Evolutionary conservation across 495 filamentous ascomycete species (phyloP), one percentile per base, ranked within the genome.

Genomic region (Daldinia caldariorum): DNA sequence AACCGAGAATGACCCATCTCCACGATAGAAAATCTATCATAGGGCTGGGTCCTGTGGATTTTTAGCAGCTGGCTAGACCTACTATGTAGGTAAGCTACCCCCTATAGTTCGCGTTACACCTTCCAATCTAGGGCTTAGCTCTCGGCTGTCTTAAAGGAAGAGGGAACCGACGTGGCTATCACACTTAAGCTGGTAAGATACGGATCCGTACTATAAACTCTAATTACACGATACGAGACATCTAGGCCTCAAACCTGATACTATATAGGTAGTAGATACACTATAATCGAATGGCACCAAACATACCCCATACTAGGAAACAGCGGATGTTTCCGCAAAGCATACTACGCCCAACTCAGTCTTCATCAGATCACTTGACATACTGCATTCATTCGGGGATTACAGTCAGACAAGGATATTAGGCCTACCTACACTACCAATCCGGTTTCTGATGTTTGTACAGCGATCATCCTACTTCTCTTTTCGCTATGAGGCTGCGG

Each of bases 171-270:
- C 43, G 4, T 9, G 43, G 43, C 43, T 47, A 47, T 47, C 43
- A 9, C n/a, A 22, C 43, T 47, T 47, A 47, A 47, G 43, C 43
- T 47, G 3, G 1, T 26, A 1, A 26, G 26, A n/a, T n/a, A n/a
- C n/a, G n/a, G n/a, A n/a, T n/a, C n/a, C n/a, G 26, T 26, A 47
- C 43, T 12, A 47, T 47, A 47, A 47, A 47, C 43, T 47, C 43
- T 53, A 53, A 53, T 53, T 53, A 53, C 29, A 53, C 49, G 49
- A 53, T 53, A 53, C 49, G 49, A 53, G 49, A 53, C 49, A 53
- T 53, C 49, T 53, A 32, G 49, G 13, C 22, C 6, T 32, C 14
- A 14, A 53, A 32, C 13, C 26, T 53, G 29, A 31, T 32, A 3
- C 3, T 32, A 53, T 12, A 53, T 53, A 26, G 29, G 14, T 32